Evolutionary conservation across 257 asterid genomes (phyloP).

Genomic region (Schizonepeta tenuifolia): DNA sequence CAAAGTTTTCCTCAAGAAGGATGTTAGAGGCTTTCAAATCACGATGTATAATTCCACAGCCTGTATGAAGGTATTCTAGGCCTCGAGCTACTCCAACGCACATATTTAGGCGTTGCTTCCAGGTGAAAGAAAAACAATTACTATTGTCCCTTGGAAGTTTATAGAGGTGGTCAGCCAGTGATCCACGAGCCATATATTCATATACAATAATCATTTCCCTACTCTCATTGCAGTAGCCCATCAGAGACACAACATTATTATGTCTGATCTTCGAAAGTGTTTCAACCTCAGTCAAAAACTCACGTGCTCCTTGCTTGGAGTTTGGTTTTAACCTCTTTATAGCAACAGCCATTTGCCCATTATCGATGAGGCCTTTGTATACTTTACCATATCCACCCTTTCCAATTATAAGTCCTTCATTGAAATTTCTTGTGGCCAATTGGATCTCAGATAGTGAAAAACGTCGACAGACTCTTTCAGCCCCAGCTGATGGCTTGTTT

Average conservation of each 20-base stretch:
- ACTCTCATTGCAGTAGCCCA: slow-evolving; percentile 62
- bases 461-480: slow-evolving; percentile 38
- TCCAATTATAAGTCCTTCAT: slow-evolving; percentile 14
- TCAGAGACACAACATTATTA: slow-evolving; percentile 53
- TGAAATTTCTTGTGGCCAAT: slow-evolving; percentile 27
- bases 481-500: slow-evolving; percentile 33
- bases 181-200: slow-evolving; percentile 55
- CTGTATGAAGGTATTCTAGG: slow-evolving; percentile 57
- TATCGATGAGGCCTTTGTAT: slow-evolving; percentile 19
- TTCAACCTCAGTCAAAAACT: slow-evolving; percentile 58
- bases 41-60: slow-evolving; percentile 50
- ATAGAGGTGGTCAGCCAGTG: slow-evolving; percentile 60
- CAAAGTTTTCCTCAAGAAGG: slow-evolving; percentile 42
- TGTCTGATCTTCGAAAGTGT: slow-evolving; percentile 55
- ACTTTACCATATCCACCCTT: slow-evolving; percentile 26
- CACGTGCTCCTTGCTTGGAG: slow-evolving; percentile 54
- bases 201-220: slow-evolving; percentile 57
- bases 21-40: slow-evolving; percentile 62
- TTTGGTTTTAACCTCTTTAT: slow-evolving; percentile 10
- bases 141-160: slow-evolving; percentile 34
- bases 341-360: slow-evolving; percentile 1
- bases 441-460: slow-evolving; percentile 51
- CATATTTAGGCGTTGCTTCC: slow-evolving; percentile 54
- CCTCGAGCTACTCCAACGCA: slow-evolving; percentile 63
- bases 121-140: slow-evolving; percentile 36